A percentile compares a stretch with the other conserved stretches of the same genome.
These are phyloP conservation scores for Phragmites australis DNA, from an alignment of 176 grass and related monocot genomes.

Conservation along the genomic window DNA sequence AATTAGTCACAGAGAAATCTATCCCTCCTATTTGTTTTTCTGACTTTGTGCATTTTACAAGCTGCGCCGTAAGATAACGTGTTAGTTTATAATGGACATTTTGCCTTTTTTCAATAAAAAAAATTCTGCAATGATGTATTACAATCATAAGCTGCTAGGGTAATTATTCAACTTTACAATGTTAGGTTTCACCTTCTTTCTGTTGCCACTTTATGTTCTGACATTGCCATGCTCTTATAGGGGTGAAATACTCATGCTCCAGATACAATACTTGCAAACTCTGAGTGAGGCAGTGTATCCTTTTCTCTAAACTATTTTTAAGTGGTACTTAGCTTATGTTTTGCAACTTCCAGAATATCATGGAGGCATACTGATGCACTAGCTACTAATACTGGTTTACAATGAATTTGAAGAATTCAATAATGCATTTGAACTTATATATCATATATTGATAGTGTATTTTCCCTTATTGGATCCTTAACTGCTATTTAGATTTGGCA, in stretches of 20 bases:
- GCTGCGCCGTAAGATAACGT: not conserved
- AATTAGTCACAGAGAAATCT: not conserved
- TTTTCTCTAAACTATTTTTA: conserved; percentile 35
- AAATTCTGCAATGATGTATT: not conserved
- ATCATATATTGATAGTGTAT: not conserved
- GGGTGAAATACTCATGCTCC: conserved; percentile 70
- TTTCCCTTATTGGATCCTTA: conserved; percentile 48
- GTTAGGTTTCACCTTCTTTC: not conserved
- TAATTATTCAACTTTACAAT: conserved; percentile 10
- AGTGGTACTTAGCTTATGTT: not conserved
- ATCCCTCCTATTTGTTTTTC: not conserved
- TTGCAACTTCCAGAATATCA: conserved; percentile 31
- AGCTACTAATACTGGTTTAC: conserved; percentile 20
- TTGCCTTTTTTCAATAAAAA: not conserved
- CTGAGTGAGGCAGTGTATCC: conserved; percentile 90
- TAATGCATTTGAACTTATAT: conserved; percentile 3
- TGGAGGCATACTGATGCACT: not conserved
- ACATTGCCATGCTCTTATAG: conserved; percentile 57
- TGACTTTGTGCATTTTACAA: not conserved
- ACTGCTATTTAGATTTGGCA: conserved; percentile 71
- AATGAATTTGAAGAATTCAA: conserved; percentile 21
- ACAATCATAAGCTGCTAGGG: not conserved
- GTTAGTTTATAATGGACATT: conserved; percentile 1
- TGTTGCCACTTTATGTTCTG: conserved; percentile 19
- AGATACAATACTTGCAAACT: conserved; percentile 80